These are phyloP conservation scores for Closterium sp. DNA, from an alignment of 139 green algal genomes.

Conservation along the genomic window DNA sequence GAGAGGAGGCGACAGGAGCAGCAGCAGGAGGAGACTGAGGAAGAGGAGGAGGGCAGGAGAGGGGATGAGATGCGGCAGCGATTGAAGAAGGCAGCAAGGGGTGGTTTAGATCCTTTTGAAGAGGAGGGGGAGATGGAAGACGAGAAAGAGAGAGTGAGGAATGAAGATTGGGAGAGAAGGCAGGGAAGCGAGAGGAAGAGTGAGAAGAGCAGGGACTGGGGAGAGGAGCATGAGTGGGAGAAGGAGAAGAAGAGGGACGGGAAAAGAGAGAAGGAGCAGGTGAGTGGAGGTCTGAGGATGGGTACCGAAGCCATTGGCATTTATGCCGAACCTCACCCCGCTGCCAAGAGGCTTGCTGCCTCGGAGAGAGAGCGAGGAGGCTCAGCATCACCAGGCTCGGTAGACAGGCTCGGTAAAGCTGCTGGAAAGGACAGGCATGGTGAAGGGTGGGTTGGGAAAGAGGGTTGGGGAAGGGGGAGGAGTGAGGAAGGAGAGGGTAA, in stretches of 20 bases:
- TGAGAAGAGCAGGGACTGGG: not conserved
- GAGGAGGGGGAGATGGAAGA: conserved; percentile 3
- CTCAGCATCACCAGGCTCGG: not conserved
- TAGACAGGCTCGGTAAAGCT: not conserved
- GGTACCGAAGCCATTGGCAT: not conserved
- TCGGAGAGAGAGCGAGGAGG: not conserved
- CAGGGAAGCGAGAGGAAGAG: not conserved
- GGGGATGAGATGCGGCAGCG: not conserved
- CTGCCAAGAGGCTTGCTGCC: not conserved
- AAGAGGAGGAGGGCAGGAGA: not conserved
- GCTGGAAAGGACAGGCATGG: not conserved
- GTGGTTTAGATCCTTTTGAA: not conserved
- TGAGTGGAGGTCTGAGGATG: not conserved
- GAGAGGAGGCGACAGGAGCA: not conserved
- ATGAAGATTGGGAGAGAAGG: not conserved
- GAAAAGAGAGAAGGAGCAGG: not conserved
- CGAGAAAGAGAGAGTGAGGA: not conserved
- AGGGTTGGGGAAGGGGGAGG: not conserved
- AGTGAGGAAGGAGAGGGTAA: not conserved
- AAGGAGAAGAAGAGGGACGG: conserved; percentile 15
- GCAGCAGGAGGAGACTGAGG: too few species aligned
- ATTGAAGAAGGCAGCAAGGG: not conserved
- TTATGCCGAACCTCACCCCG: not conserved
- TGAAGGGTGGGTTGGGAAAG: not conserved
- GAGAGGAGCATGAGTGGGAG: not conserved